phyloP scores from a whole-genome alignment of 305 asterid genomes.

The Plantago lanceolata region DNA sequence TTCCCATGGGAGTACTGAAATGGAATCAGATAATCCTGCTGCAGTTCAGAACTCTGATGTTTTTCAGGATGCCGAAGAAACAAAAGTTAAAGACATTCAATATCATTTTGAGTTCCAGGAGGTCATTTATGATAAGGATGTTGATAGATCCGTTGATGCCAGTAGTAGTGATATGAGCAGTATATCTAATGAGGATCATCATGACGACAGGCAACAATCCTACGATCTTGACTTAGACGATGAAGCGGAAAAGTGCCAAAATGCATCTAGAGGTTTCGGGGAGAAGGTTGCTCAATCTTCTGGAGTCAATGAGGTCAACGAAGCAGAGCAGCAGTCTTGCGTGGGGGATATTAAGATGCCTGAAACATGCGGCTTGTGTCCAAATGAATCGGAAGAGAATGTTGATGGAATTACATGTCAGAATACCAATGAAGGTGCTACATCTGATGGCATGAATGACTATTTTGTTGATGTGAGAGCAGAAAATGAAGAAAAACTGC shows the following conservation, averaged over 20 bases:
- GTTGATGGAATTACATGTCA: slow-evolving; percentile 31
- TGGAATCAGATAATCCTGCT: slow-evolving; percentile 26
- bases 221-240: slow-evolving; percentile 27
- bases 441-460: slow-evolving; percentile 29
- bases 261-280: slow-evolving; percentile 17
- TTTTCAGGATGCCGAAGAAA: slow-evolving; percentile 30
- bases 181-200: slow-evolving; percentile 26
- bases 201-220: slow-evolving; percentile 26
- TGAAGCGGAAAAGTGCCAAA: slow-evolving; percentile 30
- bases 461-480: slow-evolving; percentile 20
- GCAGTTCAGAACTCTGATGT: slow-evolving; percentile 30
- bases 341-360: slow-evolving; percentile 30
- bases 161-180: slow-evolving; percentile 25
- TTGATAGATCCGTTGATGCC: slow-evolving; percentile 34
- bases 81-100: slow-evolving; percentile 26
- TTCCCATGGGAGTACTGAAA: slow-evolving; percentile 14
- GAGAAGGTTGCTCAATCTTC: slow-evolving; percentile 29
- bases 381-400: slow-evolving; percentile 39
- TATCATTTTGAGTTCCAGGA: slow-evolving; percentile 32
- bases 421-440: slow-evolving; percentile 31
- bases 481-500: slow-evolving; percentile 23
- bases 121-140: slow-evolving; percentile 34
- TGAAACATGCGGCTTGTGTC: slow-evolving; percentile 27
- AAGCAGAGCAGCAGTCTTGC: slow-evolving; percentile 27
- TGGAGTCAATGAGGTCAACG: slow-evolving; percentile 28